Base-by-base conservation (phyloP, 257 asterid genomes). In the Przewalskia tangutica region DNA sequence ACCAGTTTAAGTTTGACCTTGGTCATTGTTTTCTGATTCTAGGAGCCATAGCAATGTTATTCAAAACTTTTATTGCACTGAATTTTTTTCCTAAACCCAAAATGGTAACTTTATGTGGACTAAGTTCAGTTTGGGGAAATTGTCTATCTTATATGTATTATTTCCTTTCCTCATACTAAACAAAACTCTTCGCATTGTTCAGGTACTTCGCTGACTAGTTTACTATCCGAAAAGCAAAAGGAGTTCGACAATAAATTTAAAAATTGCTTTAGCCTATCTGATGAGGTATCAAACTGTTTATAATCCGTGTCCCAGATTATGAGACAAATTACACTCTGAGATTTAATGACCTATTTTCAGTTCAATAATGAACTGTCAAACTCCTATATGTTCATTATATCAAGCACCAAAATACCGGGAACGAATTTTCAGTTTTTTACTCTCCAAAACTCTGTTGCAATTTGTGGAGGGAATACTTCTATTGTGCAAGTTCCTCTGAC, bases 231-330 rank as follows among this genome's bases (percentile, higher is more conserved):
- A 88, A 96, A 94, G 90, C 89, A 87, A 82, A 86, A 85, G 83
- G 95, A 90, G 14, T 96, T 89, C 81, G 97, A 95, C 77, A 91
- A 89, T 46, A 92, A 91, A 83, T 96, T 91, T 81, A 90, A 85
- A 51, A 89, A 85, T 67, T 80, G 89, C 89, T 96, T 94, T 86
- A 87, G 84, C 83, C 83, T 93, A 85, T 86, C 94, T 78, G 94
- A 90, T 77, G 91, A 89, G 97, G 98, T 96, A 89, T 53, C 51
- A 27, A 48, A 7, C 40, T 18, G 34, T 70, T 48, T 42, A 5
- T 18, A 20, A 70, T 71, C 59, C 48, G 42, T 44, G 20, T 46
- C 60, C 20, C 38, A 20, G 38, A 46, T 71, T 20, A 46, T 73
- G 79, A 5, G 40, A 73, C 79, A 73, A 20, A 48, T 73, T 9